phyloP scores from a whole-genome alignment of 768 basidiomycete species.

The Boletus vermiculosoides region DNA sequence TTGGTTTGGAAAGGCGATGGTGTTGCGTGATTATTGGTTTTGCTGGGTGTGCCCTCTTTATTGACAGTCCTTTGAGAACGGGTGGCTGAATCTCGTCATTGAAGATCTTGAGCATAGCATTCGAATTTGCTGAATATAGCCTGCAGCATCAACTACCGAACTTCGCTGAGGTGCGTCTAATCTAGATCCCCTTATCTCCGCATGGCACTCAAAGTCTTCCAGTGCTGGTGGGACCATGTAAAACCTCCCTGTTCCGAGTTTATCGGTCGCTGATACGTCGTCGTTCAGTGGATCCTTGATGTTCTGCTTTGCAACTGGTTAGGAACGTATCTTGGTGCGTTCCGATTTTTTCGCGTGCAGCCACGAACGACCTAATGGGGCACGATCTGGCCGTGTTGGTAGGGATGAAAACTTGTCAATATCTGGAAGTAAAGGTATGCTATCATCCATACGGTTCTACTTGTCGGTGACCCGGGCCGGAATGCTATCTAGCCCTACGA shows the following conservation, averaged over 20 bases:
- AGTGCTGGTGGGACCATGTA: conserved; percentile 97
- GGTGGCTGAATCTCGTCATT: conserved; percentile 9
- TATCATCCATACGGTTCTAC: not conserved
- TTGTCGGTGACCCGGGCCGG: not conserved
- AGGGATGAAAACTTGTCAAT: conserved; percentile 89
- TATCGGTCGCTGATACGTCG: conserved; percentile 13
- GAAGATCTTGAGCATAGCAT: conserved; percentile 83
- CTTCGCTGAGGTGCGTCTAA: conserved; percentile 70
- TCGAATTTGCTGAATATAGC: conserved; percentile 87
- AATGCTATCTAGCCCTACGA: conserved; percentile 60
- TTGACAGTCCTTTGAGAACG: not conserved
- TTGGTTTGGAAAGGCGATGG: conserved; percentile 91
- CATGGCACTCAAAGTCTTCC: conserved; percentile 12
- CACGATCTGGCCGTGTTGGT: conserved; percentile 1
- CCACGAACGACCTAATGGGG: conserved; percentile 16
- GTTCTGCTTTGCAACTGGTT: conserved; percentile 88
- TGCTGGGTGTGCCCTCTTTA: conserved; percentile 65
- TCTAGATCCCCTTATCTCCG: conserved; percentile 18
- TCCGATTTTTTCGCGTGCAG: conserved; percentile 5
- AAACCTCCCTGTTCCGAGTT: conserved; percentile 25
- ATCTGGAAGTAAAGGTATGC: conserved; percentile 79
- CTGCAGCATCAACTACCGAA: conserved; percentile 86
- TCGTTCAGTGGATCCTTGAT: conserved; percentile 75
- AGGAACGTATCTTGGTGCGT: conserved; percentile 75
- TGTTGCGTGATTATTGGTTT: conserved; percentile 90